phyloP scores from a whole-genome alignment of 805 yeast species.

The Nakazawaea anatomiae region DNA sequence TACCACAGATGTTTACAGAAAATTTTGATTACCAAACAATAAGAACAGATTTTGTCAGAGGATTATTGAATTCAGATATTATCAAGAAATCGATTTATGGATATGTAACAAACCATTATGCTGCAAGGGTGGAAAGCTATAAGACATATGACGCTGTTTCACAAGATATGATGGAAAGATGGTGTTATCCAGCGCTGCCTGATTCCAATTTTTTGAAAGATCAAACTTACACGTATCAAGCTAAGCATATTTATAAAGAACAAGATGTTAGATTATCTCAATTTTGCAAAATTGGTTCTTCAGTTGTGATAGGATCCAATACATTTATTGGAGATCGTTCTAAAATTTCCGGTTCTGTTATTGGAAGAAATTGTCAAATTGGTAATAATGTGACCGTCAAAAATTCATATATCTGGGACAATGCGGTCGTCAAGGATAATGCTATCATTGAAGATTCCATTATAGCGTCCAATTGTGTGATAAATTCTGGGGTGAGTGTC shows the following conservation, averaged over 20 bases:
- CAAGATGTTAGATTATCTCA: constrained; percentile 86
- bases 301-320: constrained; percentile 77
- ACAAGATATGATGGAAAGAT: constrained; percentile 84
- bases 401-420: constrained; percentile 86
- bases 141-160: constrained; percentile 89
- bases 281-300: constrained; percentile 76
- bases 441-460: constrained; percentile 55
- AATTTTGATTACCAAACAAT: constrained; percentile 90
- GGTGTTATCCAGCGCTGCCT: constrained; percentile 89
- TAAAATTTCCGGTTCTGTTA: constrained; percentile 57
- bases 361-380: constrained; percentile 82
- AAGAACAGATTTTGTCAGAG: constrained; percentile 83
- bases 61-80: constrained; percentile 85
- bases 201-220: constrained; percentile 71
- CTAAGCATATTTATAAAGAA: constrained; percentile 86
- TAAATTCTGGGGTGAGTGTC: constrained; percentile 48
- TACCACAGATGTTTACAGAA: constrained; percentile 93
- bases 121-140: constrained; percentile 94
- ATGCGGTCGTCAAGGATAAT: constrained; percentile 65
- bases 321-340: constrained; percentile 76
- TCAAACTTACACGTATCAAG: constrained; percentile 73
- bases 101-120: constrained; percentile 75
- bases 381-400: constrained; percentile 69
- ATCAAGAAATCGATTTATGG: constrained; percentile 88
- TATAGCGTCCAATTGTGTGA: constrained; percentile 57